Evolutionary conservation across 805 yeast species (phyloP).

Genomic region (Tetrapisispora nanseiensis): DNA sequence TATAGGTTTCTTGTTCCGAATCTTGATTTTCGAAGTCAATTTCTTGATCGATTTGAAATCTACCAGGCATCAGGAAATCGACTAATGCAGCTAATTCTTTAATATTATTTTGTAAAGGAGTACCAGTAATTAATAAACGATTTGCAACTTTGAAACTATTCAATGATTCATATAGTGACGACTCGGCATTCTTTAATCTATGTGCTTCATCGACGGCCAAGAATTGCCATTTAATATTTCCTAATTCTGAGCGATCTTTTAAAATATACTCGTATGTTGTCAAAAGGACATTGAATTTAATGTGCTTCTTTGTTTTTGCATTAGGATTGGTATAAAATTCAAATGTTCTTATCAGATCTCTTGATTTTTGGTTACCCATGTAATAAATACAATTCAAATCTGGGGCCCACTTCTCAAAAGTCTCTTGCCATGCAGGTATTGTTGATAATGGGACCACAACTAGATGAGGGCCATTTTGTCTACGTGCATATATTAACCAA

Average conservation of each 20-base stretch:
- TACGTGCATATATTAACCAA: constrained; percentile 90
- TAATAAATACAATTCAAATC: constrained; percentile 88
- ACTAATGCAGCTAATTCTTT: constrained; percentile 92
- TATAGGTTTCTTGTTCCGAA: constrained; percentile 78
- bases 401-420: constrained; percentile 96
- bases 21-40: constrained; percentile 89
- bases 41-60: constrained; percentile 80
- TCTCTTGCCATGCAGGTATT: constrained; percentile 98
- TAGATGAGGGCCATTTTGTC: constrained; percentile 95
- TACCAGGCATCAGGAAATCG: constrained; percentile 93
- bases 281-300: constrained; percentile 82
- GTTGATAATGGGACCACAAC: constrained; percentile 96
- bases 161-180: constrained; percentile 83
- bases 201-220: constrained; percentile 98
- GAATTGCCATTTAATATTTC: constrained; percentile 86
- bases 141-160: constrained; percentile 74
- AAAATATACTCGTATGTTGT: constrained; percentile 95
- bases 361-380: constrained; percentile 82
- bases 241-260: constrained; percentile 76
- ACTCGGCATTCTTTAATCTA: constrained; percentile 86
- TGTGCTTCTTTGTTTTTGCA: constrained; percentile 40
- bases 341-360: constrained; percentile 70
- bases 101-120: constrained; percentile 93
- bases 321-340: constrained; percentile 66
- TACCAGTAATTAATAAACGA: constrained; percentile 88